These are phyloP conservation scores for Penstemon barbatus DNA, from an alignment of 257 asterid species.

Conservation along the genomic window DNA sequence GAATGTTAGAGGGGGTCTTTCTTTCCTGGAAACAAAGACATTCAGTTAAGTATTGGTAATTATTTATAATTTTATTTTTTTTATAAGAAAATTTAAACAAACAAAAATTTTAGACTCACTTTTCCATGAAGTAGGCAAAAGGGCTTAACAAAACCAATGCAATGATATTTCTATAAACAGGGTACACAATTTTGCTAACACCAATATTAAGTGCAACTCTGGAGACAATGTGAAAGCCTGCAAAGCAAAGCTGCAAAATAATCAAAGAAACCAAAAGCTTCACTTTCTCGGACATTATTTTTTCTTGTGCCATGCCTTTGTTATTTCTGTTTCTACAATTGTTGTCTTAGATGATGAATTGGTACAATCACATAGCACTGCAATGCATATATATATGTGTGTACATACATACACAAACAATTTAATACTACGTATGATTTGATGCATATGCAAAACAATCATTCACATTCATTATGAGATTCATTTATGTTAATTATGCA, in stretches of 20 bases:
- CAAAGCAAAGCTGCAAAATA: conserved; percentile 70
- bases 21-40: conserved; percentile 52
- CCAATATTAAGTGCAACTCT: conserved; percentile 86
- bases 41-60: neutral
- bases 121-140: conserved; percentile 73
- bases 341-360: neutral
- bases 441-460: conserved; percentile 61
- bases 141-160: conserved; percentile 74
- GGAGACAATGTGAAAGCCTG: conserved; percentile 87
- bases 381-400: neutral
- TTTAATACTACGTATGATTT: conserved; percentile 39
- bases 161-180: conserved; percentile 76
- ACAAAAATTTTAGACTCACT: conserved; percentile 39
- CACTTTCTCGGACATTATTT: conserved; percentile 48
- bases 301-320: conserved; percentile 45
- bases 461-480: conserved; percentile 43
- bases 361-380: neutral
- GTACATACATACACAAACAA: neutral
- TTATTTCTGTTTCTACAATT: conserved; percentile 17
- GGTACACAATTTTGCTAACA: conserved; percentile 82
- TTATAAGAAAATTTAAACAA: neutral
- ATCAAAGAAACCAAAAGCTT: conserved; percentile 68
- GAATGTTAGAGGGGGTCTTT: conserved; percentile 80
- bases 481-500: conserved; percentile 29
- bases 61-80: neutral